These are phyloP conservation scores for Ceratobasidium sp. DNA, from an alignment of 1,284 basidiomycete species.

Conservation along the genomic window DNA sequence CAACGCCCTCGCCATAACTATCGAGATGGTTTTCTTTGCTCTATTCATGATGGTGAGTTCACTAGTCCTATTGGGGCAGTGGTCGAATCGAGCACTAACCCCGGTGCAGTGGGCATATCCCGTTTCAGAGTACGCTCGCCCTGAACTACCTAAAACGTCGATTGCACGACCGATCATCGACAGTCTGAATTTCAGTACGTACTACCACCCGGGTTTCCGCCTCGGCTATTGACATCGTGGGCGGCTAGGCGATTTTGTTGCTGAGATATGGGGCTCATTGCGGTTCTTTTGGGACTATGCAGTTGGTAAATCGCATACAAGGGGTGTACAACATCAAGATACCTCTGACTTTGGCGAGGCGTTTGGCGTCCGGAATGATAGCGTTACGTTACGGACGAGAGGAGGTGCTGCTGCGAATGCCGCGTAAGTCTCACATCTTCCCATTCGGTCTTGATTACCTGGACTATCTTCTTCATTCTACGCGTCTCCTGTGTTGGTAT, in stretches of 20 bases:
- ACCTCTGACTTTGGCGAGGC: slow-evolving; percentile 56
- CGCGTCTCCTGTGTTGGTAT: not conserved
- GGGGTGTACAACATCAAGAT: slow-evolving; percentile 46
- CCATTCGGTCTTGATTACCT: not conserved
- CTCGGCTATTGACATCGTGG: not conserved
- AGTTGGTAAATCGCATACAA: slow-evolving; percentile 57
- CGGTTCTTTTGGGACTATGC: slow-evolving; percentile 64
- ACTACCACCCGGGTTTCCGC: not conserved
- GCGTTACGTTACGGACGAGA: slow-evolving; percentile 1
- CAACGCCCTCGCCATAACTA: slow-evolving; percentile 78
- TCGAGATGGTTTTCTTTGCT: slow-evolving; percentile 90
- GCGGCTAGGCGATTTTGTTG: slow-evolving; percentile 62
- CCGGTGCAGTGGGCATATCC: slow-evolving; percentile 79
- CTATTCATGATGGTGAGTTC: slow-evolving; percentile 34
- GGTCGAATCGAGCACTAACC: not conserved
- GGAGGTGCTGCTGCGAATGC: slow-evolving; percentile 8
- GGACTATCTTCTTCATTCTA: not conserved
- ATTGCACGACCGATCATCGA: slow-evolving; percentile 75
- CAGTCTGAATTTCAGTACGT: slow-evolving; percentile 74
- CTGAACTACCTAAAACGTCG: slow-evolving; percentile 51
- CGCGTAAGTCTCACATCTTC: slow-evolving; percentile 6
- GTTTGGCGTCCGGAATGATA: slow-evolving; percentile 52
- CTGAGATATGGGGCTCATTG: slow-evolving; percentile 68
- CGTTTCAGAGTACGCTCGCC: slow-evolving; percentile 65
- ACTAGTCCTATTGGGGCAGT: not conserved